A percentile compares a stretch with the other conserved stretches of the same genome.
Conservation (phyloP, 1,139 yeast genomes). For the Zygosaccharomyces pseudobailii region DNA sequence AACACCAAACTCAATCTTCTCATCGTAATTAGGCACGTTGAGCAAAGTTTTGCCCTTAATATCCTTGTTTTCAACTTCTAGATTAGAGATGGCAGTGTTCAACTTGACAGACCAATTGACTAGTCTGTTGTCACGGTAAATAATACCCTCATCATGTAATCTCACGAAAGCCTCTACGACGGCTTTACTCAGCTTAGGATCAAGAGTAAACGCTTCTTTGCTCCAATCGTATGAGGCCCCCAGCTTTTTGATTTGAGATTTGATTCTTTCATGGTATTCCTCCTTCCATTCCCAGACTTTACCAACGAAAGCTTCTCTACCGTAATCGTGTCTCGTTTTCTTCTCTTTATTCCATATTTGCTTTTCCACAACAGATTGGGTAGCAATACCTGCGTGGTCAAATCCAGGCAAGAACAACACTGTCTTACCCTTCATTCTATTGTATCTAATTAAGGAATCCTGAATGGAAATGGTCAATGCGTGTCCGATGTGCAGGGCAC, state of each 20-base stretch:
- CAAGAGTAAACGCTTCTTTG: slow-evolving; percentile 89
- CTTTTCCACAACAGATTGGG: slow-evolving; percentile 97
- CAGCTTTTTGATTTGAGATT: slow-evolving; percentile 73
- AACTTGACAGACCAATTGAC: slow-evolving; percentile 96
- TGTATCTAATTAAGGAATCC: slow-evolving; percentile 85
- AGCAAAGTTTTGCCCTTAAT: slow-evolving; percentile 76
- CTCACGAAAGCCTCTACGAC: slow-evolving; percentile 90
- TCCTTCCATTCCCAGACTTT: slow-evolving; percentile 99
- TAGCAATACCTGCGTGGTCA: slow-evolving; percentile 98
- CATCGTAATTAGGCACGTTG: slow-evolving; percentile 84
- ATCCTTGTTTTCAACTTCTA: slow-evolving; percentile 93
- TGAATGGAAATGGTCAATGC: slow-evolving; percentile 94
- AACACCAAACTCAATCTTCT: slow-evolving; percentile 92
- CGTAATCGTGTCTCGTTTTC: slow-evolving; percentile 90
- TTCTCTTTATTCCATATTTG: slow-evolving; percentile 85
- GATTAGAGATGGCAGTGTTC: slow-evolving; percentile 91
- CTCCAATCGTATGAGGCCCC: slow-evolving; percentile 98
- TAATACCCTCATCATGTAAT: slow-evolving; percentile 90
- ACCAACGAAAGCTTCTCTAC: slow-evolving; percentile 82
- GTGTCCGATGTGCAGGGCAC: slow-evolving; percentile 98
- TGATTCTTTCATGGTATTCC: slow-evolving; percentile 81
- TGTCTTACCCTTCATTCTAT: slow-evolving; percentile 97
- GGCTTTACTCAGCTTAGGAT: slow-evolving; percentile 70
- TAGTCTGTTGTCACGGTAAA: slow-evolving; percentile 88
- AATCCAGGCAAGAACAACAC: slow-evolving; percentile 93